Base-by-base conservation (phyloP, 225 moss, liverwort and hornwort species). In the Takakia lepidozioides region DNA sequence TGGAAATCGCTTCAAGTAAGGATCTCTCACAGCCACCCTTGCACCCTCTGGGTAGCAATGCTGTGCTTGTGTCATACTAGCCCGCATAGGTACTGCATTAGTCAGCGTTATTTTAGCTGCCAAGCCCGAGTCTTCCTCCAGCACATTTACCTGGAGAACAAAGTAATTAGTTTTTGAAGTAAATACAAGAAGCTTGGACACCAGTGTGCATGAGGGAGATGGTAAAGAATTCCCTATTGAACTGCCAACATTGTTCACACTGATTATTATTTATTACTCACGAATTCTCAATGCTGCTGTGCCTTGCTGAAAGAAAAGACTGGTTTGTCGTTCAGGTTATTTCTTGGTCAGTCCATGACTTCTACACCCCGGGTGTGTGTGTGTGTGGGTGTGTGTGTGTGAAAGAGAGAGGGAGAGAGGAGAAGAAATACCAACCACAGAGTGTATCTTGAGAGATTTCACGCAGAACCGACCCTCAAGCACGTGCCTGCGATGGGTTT, bases 1-100 rank as follows among this genome's bases (percentile, higher is more conserved):
- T 5, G 85, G 69, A 54, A 92, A 88, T 4, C 85, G 66, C 52
- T 77, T 93, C 4, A 93, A 64, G 49, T 93, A 93, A 29, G 93
- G 93, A 42, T 88, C 80, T 1, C 83, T 74, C 25, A 93, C 68
- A 0, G 67, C 77, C 5, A 93, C 66, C 19, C 78, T 65, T 0
- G 93, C 75, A 1, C 79, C 78, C 37, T 85, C 73, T 0, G 88
- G 88, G 30, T 85, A 93, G 22, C 85, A 73, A 30, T 67, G 57
- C 63, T 93, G 88, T 25, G 88, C 80, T 35, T 85, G 74, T 3
- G 76, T 73, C 51, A 85, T 87, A 29, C 79, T 93, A 5, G 80
- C 69, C 42, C 77, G 73, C 46, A 46, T 56, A 2, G 77, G 85
- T 55, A 83, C 65, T 17, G 76, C 72, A 51, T 93, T 85, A 8